Evolutionary conservation across 768 basidiomycete genomes (phyloP).

Genomic region (Pisolithus sp.): DNA sequence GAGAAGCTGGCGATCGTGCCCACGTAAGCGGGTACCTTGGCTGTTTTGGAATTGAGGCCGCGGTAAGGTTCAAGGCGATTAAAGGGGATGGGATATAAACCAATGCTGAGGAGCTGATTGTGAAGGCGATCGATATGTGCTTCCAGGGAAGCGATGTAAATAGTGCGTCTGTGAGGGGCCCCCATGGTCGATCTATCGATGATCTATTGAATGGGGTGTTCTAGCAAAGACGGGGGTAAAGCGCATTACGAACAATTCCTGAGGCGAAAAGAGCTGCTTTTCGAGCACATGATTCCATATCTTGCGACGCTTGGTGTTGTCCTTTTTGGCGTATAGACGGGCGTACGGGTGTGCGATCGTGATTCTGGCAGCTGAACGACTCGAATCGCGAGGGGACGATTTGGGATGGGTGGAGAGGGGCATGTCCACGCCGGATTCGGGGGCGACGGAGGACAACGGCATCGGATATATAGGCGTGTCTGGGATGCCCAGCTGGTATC

Average conservation of each 20-base stretch:
- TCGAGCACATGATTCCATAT: conserved; percentile 78
- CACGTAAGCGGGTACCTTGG: conserved; percentile 43
- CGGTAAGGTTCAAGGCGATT: conserved; percentile 55
- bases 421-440: background rate
- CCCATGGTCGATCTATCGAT: conserved; percentile 52
- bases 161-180: conserved; percentile 59
- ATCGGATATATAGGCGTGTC: background rate
- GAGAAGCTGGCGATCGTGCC: background rate
- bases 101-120: conserved; percentile 45
- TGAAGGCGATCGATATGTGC: conserved; percentile 67
- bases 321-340: conserved; percentile 58
- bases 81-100: conserved; percentile 50
- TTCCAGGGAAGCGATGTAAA: conserved; percentile 69
- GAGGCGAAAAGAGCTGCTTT: conserved; percentile 59
- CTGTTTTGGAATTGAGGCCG: conserved; percentile 71
- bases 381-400: conserved; percentile 8
- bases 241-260: conserved; percentile 49
- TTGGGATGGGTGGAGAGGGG: conserved; percentile 4
- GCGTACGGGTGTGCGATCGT: conserved; percentile 61
- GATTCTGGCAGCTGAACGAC: conserved; percentile 14
- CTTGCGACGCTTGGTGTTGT: conserved; percentile 59
- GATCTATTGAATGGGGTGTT: background rate
- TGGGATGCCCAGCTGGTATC: background rate
- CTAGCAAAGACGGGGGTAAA: background rate
- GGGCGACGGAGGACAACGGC: background rate